A percentile compares a stretch with the other conserved stretches of the same genome.
Conservation (phyloP, 257 asterid genomes). For the Primulina tabacum region DNA sequence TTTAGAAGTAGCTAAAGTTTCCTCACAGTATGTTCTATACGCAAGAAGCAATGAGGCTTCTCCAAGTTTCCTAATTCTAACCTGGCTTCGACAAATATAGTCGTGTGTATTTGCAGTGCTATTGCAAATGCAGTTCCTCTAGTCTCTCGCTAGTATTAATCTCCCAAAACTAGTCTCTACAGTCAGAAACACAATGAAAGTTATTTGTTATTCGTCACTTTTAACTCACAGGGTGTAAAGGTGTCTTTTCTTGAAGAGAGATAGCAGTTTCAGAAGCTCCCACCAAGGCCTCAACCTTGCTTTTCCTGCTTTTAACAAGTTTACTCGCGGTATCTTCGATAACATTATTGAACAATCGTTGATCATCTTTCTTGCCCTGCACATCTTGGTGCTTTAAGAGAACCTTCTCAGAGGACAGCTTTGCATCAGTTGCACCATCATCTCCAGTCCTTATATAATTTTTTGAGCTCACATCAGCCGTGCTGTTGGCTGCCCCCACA, state of each 20-base stretch:
- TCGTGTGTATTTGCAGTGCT: constrained; percentile 13
- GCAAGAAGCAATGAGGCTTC: constrained; percentile 24
- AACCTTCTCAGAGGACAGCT: constrained; percentile 36
- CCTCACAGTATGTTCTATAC: no score
- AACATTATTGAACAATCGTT: constrained; percentile 64
- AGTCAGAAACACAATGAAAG: constrained; percentile 20
- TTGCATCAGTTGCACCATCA: constrained; percentile 23
- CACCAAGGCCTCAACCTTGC: constrained; percentile 89
- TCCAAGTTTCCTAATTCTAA: constrained; percentile 24
- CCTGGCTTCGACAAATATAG: constrained; percentile 17
- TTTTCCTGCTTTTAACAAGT: constrained; percentile 75
- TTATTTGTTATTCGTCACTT: constrained; percentile 9
- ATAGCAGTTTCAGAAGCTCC: constrained; percentile 92
- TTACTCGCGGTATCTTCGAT: constrained; percentile 88
- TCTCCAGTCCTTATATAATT: constrained; percentile 36
- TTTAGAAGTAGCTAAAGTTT: no score
- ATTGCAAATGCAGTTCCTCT: constrained; percentile 23
- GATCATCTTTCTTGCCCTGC: constrained; percentile 69
- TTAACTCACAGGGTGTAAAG: constrained; percentile 38
- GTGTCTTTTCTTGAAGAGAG: constrained; percentile 68
- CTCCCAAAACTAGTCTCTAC: constrained; percentile 21
- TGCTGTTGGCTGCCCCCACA: constrained; percentile 35
- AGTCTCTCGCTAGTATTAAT: constrained; percentile 26
- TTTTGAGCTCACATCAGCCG: constrained; percentile 41
- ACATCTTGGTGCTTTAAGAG: constrained; percentile 64